These are phyloP conservation scores for Zymoseptoria crescenta DNA, from an alignment of 2,329 filamentous ascomycete genomes.

Conservation along the genomic window DNA sequence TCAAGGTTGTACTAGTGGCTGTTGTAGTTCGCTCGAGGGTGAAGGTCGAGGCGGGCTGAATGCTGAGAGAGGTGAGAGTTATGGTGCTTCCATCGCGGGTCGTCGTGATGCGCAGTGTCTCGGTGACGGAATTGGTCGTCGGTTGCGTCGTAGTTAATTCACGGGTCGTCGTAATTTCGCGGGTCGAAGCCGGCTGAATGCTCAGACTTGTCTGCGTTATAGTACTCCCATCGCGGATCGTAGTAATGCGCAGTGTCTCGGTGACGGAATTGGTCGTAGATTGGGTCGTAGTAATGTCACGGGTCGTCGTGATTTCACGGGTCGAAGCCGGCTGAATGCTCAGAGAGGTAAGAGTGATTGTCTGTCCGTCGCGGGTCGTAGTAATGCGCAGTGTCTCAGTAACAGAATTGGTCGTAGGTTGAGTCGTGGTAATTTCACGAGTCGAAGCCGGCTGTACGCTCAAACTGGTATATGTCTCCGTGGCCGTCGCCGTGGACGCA, in stretches of 20 bases:
- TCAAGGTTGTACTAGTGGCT: not conserved
- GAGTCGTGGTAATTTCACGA: not conserved
- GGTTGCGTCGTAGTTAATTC: not conserved
- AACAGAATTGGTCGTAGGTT: not conserved
- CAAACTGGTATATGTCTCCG: too few relatives aligned
- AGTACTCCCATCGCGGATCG: not conserved
- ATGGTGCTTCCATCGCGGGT: not conserved
- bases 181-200: not conserved
- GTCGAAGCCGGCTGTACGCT: too few relatives aligned
- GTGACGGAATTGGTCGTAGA: not conserved
- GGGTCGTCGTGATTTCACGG: not conserved
- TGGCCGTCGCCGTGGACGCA: too few relatives aligned
- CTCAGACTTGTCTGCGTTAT: not conserved
- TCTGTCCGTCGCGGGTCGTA: not conserved
- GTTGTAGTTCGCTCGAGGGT: too few relatives aligned
- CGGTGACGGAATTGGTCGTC: not conserved
- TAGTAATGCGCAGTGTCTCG: not conserved
- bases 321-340: too few relatives aligned
- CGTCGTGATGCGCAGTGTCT: not conserved
- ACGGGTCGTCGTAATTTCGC: not conserved
- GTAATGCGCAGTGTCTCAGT: not conserved
- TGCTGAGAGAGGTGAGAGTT: too few relatives aligned
- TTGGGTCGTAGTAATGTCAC: not conserved
- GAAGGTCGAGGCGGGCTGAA: too few relatives aligned
- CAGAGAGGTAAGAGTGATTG: not conserved